Evolutionary conservation across 2,329 filamentous ascomycete species (phyloP), one percentile per base, ranked within the genome.

Genomic region (Cytospora mali): DNA sequence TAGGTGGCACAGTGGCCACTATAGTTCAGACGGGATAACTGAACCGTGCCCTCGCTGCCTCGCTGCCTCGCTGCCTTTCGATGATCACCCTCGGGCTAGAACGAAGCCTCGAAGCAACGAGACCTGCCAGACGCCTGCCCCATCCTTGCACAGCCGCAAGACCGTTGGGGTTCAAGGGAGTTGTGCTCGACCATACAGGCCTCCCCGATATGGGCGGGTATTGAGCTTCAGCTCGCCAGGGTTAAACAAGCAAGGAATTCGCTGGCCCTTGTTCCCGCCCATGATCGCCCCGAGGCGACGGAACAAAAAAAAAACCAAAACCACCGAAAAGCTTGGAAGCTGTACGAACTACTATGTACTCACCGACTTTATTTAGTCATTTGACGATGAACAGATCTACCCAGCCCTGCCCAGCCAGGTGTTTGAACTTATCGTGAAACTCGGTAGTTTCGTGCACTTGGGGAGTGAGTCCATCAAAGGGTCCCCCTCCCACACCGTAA

Each of bases 151-250:
- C 48, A 48, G 49, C 48, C 50, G 9, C 31, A 27, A 18, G 14
- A 42, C 55, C 18, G 48, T 46, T 39, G 46, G 39, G 9, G 53
- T 4, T 18, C n/a, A 25, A 13, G 42, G 42, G 42, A 23, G 42
- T 18, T 23, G n/a, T 42, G n/a, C 42, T n/a, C 18, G 25, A 33
- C 50, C 58, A 60, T 27, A 27, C 33, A 60, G 23, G 50, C 35
- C 35, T 35, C 51, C 46, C 56, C 16, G 56, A 42, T 42, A 29
- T 25, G 53, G 52, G n/a, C n/a, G n/a, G n/a, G n/a, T n/a, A n/a
- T n/a, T n/a, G n/a, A n/a, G 42, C 61, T 49, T 58, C 61, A 55
- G 61, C 61, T 62, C 55, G 61, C 39, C 61, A 62, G 50, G 61
- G 61, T 58, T 61, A n/a, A 21, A 21, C n/a, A 23, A 46, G 42